Evolutionary conservation across 352 stramenopile genomes (phyloP).

Genomic region (Globisporangium polare): DNA sequence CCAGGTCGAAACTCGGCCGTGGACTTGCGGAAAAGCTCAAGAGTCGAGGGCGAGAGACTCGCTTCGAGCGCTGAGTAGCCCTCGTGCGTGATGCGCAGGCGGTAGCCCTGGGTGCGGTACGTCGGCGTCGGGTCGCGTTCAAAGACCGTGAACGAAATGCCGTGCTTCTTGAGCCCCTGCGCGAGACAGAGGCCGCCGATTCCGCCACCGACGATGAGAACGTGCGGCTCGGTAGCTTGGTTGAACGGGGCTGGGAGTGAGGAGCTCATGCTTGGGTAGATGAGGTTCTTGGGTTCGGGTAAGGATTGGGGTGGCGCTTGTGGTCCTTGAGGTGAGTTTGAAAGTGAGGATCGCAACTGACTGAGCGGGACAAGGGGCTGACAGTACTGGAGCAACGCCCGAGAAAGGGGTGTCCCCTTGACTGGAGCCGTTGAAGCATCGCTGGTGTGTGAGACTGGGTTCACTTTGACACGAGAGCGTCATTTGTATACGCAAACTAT

Average conservation of each 20-base stretch:
- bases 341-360: neutral
- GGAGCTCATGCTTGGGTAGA: neutral
- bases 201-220: constrained; percentile 44
- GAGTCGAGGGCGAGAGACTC: constrained; percentile 28
- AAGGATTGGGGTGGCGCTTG: neutral
- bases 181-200: constrained; percentile 56
- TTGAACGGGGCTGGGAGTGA: neutral
- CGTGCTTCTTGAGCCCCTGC: constrained; percentile 45
- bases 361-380: neutral
- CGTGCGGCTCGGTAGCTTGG: constrained; percentile 13
- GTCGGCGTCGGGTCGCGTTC: constrained; percentile 52
- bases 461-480: neutral
- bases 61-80: constrained; percentile 50
- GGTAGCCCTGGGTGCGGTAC: constrained; percentile 52
- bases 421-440: neutral
- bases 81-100: constrained; percentile 45
- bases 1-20: constrained; percentile 41
- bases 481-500: too few species aligned
- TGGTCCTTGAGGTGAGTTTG: neutral
- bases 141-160: constrained; percentile 61
- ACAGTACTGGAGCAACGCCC: neutral
- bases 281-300: neutral
- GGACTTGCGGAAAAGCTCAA: constrained; percentile 47
- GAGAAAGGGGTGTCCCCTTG: too few species aligned
- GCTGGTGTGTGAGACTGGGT: neutral